Evolutionary conservation across 805 yeast genomes (phyloP).

Genomic region (Suhomyces kilbournensis): DNA sequence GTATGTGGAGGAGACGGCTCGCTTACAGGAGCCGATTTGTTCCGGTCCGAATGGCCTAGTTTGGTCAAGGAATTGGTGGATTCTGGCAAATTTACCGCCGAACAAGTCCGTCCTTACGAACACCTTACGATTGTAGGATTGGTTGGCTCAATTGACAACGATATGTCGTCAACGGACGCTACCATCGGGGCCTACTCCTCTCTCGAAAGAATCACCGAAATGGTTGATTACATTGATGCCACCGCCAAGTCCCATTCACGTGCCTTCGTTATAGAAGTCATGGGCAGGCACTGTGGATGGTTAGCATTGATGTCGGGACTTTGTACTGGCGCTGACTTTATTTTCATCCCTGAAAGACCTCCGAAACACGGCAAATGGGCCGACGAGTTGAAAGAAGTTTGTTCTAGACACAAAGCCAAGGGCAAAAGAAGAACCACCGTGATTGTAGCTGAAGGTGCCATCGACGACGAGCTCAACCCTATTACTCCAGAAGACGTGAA

Average conservation of each 20-base stretch:
- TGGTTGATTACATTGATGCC: conserved; percentile 78
- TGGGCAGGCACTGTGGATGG: conserved; percentile 94
- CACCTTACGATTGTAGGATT: conserved; percentile 69
- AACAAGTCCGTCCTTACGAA: conserved; percentile 46
- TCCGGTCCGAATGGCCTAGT: conserved; percentile 76
- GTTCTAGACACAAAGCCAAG: conserved; percentile 58
- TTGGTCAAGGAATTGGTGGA: conserved; percentile 55
- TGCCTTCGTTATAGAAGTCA: conserved; percentile 81
- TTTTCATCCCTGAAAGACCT: conserved; percentile 78
- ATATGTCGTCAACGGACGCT: conserved; percentile 81
- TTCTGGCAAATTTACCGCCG: conserved; percentile 43
- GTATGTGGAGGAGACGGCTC: conserved; percentile 88
- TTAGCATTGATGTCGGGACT: conserved; percentile 78
- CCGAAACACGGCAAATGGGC: conserved; percentile 63
- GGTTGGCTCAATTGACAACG: conserved; percentile 83
- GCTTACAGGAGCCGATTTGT: conserved; percentile 76
- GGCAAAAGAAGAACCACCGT: conserved; percentile 80
- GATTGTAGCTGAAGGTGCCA: conserved; percentile 83
- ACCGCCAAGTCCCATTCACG: conserved; percentile 81
- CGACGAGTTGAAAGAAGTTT: conserved; percentile 62
- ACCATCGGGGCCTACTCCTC: conserved; percentile 83
- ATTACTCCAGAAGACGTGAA: conserved; percentile 65
- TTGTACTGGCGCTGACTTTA: conserved; percentile 76
- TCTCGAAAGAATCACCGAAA: conserved; percentile 67
- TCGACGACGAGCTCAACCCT: conserved; percentile 63